phyloP scores from a whole-genome alignment of 108 stramenopile genomes.

The Nannochloropsis oceanica region DNA sequence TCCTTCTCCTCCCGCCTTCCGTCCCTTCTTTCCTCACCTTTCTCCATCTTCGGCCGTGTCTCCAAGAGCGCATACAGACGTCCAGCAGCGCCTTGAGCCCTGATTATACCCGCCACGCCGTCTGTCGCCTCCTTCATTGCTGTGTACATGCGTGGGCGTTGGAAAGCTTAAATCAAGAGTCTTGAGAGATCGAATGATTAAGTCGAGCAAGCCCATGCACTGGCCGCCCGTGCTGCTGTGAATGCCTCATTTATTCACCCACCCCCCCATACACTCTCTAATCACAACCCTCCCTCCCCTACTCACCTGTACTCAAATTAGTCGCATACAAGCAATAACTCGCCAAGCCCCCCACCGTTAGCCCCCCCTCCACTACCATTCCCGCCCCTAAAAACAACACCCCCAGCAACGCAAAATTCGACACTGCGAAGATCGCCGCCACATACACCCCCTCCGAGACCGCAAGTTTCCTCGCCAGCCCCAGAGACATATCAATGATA shows the following conservation, averaged over 20 bases:
- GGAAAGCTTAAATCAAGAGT: no score
- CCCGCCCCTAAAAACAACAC: not conserved
- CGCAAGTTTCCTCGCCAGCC: not conserved
- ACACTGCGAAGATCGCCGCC: not conserved
- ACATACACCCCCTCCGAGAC: not conserved
- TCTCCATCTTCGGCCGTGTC: not conserved
- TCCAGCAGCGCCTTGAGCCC: not conserved
- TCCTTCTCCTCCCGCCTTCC: no score
- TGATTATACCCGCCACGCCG: not conserved
- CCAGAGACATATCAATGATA: not conserved
- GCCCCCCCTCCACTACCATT: not conserved
- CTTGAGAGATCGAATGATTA: no score
- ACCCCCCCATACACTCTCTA: no score
- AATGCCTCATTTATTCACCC: no score
- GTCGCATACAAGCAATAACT: not conserved
- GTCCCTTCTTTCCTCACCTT: not conserved
- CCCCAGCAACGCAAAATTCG: not conserved
- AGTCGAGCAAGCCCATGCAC: no score
- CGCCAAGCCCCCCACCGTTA: not conserved
- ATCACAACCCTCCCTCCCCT: no score
- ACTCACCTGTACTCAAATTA: not conserved
- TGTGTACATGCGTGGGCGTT: no score
- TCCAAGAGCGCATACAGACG: not conserved
- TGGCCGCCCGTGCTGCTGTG: no score
- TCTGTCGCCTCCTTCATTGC: not conserved